Conservation (phyloP, 495 filamentous ascomycete species). For the Penicillium simplicissimum region DNA sequence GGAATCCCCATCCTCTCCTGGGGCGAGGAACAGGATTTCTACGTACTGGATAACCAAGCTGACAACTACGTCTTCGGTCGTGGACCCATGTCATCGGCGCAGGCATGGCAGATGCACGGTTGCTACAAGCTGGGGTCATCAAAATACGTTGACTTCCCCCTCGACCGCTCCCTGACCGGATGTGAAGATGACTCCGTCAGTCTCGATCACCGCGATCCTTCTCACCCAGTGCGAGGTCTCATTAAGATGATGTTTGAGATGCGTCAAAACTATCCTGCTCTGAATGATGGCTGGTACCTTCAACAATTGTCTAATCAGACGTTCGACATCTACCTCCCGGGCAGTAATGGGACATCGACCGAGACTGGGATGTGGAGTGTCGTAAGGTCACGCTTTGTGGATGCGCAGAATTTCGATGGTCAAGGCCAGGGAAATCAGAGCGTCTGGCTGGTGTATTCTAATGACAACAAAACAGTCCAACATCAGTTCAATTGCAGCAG, state of each 20-base stretch:
- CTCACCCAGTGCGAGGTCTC: conserved; percentile 51
- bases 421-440: neutral
- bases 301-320: conserved; percentile 45
- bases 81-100: conserved; percentile 48
- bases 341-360: conserved; percentile 43
- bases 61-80: conserved; percentile 53
- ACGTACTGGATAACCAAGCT: conserved; percentile 51
- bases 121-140: conserved; percentile 50
- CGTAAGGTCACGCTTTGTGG: conserved; percentile 41
- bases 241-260: conserved; percentile 52
- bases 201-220: conserved; percentile 53
- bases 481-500: conserved; percentile 46
- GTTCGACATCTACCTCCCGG: conserved; percentile 44
- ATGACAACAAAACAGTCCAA: conserved; percentile 43
- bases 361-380: conserved; percentile 53
- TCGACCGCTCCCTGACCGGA: conserved; percentile 41
- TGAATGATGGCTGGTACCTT: conserved; percentile 50
- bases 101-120: conserved; percentile 54
- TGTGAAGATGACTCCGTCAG: conserved; percentile 52
- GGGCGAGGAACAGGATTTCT: conserved; percentile 57
- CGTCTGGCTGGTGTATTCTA: conserved; percentile 53
- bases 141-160: conserved; percentile 48
- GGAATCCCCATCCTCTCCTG: conserved; percentile 51
- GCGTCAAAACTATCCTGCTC: conserved; percentile 45
- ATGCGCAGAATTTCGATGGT: neutral